Percentiles rank a stretch among this genome's conserved stretches.
Evolutionary conservation across 371 early-diverging fungal species (phyloP).

Genomic region (Saksenaea oblongispora): DNA sequence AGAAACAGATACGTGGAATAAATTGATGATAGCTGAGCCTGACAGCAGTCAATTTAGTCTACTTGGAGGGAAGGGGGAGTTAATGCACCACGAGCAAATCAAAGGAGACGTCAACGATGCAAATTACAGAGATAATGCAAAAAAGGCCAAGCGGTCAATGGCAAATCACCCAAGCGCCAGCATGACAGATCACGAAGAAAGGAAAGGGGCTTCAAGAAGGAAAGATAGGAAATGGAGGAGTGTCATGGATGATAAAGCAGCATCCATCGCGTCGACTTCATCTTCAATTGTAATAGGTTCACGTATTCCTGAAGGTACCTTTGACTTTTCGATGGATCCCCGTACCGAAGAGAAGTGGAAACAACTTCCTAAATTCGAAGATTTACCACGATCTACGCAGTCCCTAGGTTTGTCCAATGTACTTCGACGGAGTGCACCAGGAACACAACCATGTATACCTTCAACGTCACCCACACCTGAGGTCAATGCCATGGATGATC

Average conservation of each 20-base stretch:
- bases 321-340: conserved; percentile 18
- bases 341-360: conserved; percentile 11
- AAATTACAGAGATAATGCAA: conserved; percentile 21
- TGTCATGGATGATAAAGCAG: not conserved
- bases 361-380: conserved; percentile 15
- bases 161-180: not conserved
- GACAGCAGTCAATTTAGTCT: not conserved
- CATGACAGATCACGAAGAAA: conserved; percentile 2
- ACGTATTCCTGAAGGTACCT: conserved; percentile 15
- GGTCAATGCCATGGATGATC: not conserved
- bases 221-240: conserved; percentile 19
- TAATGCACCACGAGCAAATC: not conserved
- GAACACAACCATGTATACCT: not conserved
- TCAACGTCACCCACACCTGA: not conserved
- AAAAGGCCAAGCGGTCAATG: conserved; percentile 18
- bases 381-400: conserved; percentile 11
- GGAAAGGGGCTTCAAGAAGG: conserved; percentile 8
- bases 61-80: not conserved
- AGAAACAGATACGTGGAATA: not conserved
- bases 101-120: conserved; percentile 4
- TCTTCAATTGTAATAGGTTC: not conserved
- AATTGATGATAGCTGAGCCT: not conserved
- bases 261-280: not conserved
- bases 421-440: conserved; percentile 10
- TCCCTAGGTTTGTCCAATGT: conserved; percentile 13